Evolutionary conservation across 495 filamentous ascomycete genomes (phyloP).

Genomic region (Neurospora africana): DNA sequence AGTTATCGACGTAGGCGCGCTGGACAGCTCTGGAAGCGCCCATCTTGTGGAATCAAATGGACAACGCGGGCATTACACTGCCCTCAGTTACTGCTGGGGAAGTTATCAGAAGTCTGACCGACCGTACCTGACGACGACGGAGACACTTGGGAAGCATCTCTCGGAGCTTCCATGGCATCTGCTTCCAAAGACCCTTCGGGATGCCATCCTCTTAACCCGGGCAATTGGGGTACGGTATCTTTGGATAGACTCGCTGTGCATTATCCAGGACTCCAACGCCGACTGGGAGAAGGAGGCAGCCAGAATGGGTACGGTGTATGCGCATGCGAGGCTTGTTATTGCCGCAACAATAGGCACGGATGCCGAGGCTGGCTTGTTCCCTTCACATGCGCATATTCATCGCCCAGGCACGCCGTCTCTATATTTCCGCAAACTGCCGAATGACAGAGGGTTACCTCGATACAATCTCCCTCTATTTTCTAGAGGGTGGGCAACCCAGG

Average conservation of each 20-base stretch:
- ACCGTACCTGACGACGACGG: neutral
- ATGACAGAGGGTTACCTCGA: rapidly evolving
- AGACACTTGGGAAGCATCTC: neutral
- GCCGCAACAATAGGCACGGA: neutral
- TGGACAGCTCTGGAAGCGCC: rapidly evolving
- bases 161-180: neutral
- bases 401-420: neutral
- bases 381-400: neutral
- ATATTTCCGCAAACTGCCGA: neutral
- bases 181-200: neutral
- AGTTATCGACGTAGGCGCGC: neutral
- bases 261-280: neutral
- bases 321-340: neutral
- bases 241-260: neutral
- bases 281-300: neutral
- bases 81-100: neutral
- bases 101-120: neutral
- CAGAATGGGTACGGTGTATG: rapidly evolving
- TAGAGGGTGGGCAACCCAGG: neutral
- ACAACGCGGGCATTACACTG: rapidly evolving
- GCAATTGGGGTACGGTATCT: neutral
- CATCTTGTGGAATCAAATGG: neutral
- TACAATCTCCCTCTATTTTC: neutral
- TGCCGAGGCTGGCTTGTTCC: neutral
- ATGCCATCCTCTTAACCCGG: neutral